These are phyloP conservation scores for Cinnamomum micranthum DNA, from an alignment of 164 flowering plant species.

Conservation along the genomic window DNA sequence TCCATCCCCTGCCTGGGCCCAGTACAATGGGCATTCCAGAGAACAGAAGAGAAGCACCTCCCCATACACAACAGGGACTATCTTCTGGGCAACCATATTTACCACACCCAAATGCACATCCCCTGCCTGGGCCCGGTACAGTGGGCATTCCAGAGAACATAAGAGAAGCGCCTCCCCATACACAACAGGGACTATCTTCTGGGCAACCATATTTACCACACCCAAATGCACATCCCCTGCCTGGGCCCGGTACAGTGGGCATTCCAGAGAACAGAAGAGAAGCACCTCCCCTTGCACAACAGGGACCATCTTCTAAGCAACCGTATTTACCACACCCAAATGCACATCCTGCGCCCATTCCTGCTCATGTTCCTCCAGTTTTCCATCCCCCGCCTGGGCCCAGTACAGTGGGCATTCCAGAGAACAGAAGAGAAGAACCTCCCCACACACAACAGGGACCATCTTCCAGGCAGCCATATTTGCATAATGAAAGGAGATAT, in stretches of 20 bases:
- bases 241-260: background rate
- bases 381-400: constrained; percentile 14
- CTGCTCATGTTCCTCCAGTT: background rate
- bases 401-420: constrained; percentile 10
- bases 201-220: constrained; percentile 17
- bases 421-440: constrained; percentile 18
- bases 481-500: constrained; percentile 8
- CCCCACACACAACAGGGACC: constrained; percentile 1
- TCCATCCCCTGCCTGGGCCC: too few relatives aligned
- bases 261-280: constrained; percentile 18
- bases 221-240: too few relatives aligned
- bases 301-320: constrained; percentile 6
- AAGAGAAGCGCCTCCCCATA: constrained; percentile 20
- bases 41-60: constrained; percentile 18
- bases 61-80: constrained; percentile 1
- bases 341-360: constrained; percentile 8
- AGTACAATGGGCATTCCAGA: background rate
- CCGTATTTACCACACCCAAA: constrained; percentile 24
- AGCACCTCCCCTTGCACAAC: constrained; percentile 5
- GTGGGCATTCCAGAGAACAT: constrained; percentile 4
- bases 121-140: too few relatives aligned
- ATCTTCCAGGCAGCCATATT: constrained; percentile 11
- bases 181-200: background rate
- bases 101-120: too few relatives aligned
- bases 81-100: constrained; percentile 13